Base-by-base conservation (phyloP, 2,329 filamentous ascomycete species). In the Exophiala calicioides region DNA sequence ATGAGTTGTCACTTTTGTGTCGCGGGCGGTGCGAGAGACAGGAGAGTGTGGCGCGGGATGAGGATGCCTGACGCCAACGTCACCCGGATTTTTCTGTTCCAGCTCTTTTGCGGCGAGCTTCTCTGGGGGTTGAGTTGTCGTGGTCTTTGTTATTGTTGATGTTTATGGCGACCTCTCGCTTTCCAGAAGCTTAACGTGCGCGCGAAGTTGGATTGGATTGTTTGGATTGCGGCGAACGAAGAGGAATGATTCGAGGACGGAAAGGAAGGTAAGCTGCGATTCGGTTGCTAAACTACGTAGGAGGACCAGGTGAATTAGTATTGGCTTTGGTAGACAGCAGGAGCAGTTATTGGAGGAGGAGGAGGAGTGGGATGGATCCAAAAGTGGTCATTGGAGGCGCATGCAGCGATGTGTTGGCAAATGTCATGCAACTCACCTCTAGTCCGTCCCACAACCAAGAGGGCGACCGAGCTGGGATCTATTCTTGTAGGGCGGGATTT, bases 1-100 rank as follows among this genome's bases (percentile, higher is more conserved):
- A 71, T 72, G 68, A 62, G 68, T 69, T 71, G 69, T 69, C 68
- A 68, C 44, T 42, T 45, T 40, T 32, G 18, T 27, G 29, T 24
- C 21, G 40, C 29, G 34, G 20, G 33, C 35, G 26, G 39, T 40
- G 43, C 33, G n/a, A 27, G 40, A 37, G 36, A 20, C 18, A 26
- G 23, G 10, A 44, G 16, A 41, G 34, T 52, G 51, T 50, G 45
- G 47, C 50, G 53, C 42, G 42, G 46, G 50, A 40, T 51, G 44
- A 39, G 18, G 42, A 47, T 52, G 49, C 44, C 29, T 51, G 46
- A 48, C 16, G 33, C 34, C 12, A 29, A 50, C 40, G 29, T 46
- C 30, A 44, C 41, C 31, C 18, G 32, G 19, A 31, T 27, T 13
- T 20, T 41, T 29, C n/a, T 33, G 19, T 31, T 41, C 44, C 47